These are phyloP conservation scores for Pseudogymnoascus sp. DNA, from an alignment of 2,329 filamentous ascomycete genomes.

Conservation along the genomic window DNA sequence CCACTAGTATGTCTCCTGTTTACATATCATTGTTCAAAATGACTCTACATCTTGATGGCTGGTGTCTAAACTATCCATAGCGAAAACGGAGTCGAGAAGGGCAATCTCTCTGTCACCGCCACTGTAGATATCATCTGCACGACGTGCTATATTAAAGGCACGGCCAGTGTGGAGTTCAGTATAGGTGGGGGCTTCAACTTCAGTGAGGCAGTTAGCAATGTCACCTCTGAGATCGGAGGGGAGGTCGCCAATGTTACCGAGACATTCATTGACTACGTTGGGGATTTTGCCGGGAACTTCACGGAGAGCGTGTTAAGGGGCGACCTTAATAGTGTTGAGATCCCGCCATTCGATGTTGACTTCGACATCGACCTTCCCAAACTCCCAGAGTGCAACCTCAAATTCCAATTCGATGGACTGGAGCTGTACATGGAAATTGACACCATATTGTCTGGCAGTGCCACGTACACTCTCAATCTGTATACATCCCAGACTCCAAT, in stretches of 20 bases:
- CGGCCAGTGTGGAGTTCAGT: conserved; percentile 34
- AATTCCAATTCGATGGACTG: conserved; percentile 41
- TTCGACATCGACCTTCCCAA: conserved; percentile 36
- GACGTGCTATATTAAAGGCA: conserved; percentile 43
- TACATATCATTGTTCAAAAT: conserved; percentile 8
- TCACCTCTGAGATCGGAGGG: conserved; percentile 27
- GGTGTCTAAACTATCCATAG: not conserved
- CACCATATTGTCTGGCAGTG: conserved; percentile 32
- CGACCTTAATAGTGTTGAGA: conserved; percentile 24
- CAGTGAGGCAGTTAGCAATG: conserved; percentile 26
- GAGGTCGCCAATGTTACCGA: conserved; percentile 31
- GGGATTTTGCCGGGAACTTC: conserved; percentile 18
- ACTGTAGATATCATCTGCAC: conserved; percentile 37
- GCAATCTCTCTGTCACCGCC: conserved; percentile 17
- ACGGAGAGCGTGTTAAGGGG: conserved; percentile 18
- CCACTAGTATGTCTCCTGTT: conserved; percentile 22
- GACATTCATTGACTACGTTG: conserved; percentile 21
- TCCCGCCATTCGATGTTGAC: conserved; percentile 32
- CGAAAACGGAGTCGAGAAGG: conserved; percentile 11
- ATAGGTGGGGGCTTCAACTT: conserved; percentile 36
- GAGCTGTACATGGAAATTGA: conserved; percentile 45
- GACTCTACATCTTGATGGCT: not conserved
- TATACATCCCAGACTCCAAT: conserved; percentile 37
- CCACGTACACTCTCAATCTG: conserved; percentile 41
- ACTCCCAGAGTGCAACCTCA: conserved; percentile 36